Evolutionary conservation across 2,329 filamentous ascomycete species (phyloP).

Genomic region (Neurospora crassa): DNA sequence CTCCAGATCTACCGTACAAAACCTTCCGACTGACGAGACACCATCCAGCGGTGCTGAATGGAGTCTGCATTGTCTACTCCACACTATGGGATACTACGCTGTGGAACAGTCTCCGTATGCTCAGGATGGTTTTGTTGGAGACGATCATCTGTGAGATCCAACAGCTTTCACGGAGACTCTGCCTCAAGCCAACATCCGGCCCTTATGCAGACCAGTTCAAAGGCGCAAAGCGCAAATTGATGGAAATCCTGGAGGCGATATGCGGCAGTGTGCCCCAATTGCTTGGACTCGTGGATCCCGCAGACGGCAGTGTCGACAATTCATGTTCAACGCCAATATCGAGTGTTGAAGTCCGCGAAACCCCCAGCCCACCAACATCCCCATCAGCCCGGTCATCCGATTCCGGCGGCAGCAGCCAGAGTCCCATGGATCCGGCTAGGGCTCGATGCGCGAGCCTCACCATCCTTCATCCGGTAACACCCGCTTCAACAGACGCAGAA

Average conservation of each 20-base stretch:
- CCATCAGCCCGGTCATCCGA: conserved; percentile 14
- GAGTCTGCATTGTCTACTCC: conserved; percentile 35
- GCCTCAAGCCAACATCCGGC: conserved; percentile 15
- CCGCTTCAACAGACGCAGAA: conserved; percentile 15
- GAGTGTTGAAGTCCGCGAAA: conserved; percentile 22
- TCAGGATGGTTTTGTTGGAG: conserved; percentile 38
- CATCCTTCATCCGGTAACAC: conserved; percentile 28
- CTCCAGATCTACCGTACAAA: conserved; percentile 33
- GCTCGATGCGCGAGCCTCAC: conserved; percentile 24
- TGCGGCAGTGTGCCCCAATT: conserved; percentile 39
- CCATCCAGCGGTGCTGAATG: conserved; percentile 32
- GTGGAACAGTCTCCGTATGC: conserved; percentile 38
- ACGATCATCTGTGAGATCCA: conserved; percentile 35
- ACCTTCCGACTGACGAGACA: conserved; percentile 28
- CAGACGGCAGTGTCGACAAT: conserved; percentile 23
- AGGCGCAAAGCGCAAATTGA: conserved; percentile 29
- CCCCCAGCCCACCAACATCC: conserved; percentile 21
- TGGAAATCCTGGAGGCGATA: conserved; percentile 31
- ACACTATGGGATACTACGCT: conserved; percentile 34
- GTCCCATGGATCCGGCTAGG: not conserved
- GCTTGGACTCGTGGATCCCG: conserved; percentile 36
- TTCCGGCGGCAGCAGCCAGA: conserved; percentile 10
- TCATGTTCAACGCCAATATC: conserved; percentile 14
- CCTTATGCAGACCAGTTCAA: conserved; percentile 25
- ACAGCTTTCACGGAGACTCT: conserved; percentile 21